phyloP scores from a whole-genome alignment of 768 basidiomycete genomes.

The Suillus hirtellus region DNA sequence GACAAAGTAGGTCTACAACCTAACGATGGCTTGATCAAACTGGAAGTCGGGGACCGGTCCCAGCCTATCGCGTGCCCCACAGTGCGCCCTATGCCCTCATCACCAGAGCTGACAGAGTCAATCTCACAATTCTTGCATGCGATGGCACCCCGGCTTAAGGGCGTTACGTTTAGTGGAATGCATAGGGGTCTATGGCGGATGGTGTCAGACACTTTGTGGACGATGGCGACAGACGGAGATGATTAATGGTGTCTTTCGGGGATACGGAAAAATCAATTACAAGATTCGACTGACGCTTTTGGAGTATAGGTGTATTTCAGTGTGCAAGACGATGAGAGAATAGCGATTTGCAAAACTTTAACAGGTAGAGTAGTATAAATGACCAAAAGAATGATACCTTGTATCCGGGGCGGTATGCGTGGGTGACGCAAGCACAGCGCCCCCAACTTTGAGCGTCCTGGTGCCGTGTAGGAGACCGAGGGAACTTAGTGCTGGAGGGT shows the following conservation, averaged over 20 bases:
- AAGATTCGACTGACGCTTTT: background rate
- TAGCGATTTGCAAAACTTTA: background rate
- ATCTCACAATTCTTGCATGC: background rate
- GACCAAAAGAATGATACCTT: no score
- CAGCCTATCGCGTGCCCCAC: no score
- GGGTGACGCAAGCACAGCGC: no score
- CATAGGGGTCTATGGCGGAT: background rate
- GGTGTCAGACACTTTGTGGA: background rate
- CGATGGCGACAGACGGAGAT: background rate
- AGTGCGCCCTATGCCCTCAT: background rate
- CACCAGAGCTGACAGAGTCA: background rate
- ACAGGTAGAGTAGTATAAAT: background rate
- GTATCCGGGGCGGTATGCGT: no score
- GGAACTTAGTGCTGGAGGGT: background rate
- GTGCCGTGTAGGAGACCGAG: no score
- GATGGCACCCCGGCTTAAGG: background rate
- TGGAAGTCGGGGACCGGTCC: background rate
- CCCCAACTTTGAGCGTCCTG: no score
- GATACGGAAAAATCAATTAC: background rate
- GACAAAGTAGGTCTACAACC: background rate
- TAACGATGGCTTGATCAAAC: background rate
- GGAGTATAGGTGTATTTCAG: background rate
- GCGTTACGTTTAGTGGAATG: background rate
- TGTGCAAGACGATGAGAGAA: background rate
- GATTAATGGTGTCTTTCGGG: background rate